Evolutionary conservation across 768 basidiomycete species (phyloP).

Genomic region (Mycena galericulata): DNA sequence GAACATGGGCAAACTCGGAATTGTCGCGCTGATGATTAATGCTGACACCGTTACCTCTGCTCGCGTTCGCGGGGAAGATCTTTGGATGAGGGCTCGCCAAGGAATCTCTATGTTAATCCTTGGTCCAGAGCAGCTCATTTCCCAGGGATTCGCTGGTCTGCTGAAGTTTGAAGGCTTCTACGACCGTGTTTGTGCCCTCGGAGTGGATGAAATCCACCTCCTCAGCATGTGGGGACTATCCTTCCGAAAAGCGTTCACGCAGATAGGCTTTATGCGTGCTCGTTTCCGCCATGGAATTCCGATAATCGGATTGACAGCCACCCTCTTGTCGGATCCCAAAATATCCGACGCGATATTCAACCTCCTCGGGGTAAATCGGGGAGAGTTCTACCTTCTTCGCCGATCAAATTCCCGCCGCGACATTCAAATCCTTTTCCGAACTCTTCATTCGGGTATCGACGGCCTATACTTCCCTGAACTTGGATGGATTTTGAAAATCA

Average conservation of each 20-base stretch:
- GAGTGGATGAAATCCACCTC: conserved; percentile 45
- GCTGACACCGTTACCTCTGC: conserved; percentile 28
- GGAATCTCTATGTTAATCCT: conserved; percentile 35
- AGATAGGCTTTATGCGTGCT: conserved; percentile 38
- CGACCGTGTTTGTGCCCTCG: conserved; percentile 36
- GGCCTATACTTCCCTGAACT: conserved; percentile 40
- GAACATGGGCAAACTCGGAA: conserved; percentile 26
- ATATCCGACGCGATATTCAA: conserved; percentile 30
- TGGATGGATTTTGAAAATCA: conserved; percentile 39
- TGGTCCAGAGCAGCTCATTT: conserved; percentile 32
- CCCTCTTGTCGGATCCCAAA: conserved; percentile 31
- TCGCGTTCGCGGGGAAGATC: conserved; percentile 5
- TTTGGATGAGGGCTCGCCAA: conserved; percentile 31
- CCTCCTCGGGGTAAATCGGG: conserved; percentile 35
- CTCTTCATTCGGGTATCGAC: conserved; percentile 32
- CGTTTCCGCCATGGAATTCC: conserved; percentile 32
- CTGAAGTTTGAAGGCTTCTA: conserved; percentile 33
- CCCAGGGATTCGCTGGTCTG: conserved; percentile 32
- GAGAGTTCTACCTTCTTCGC: conserved; percentile 37
- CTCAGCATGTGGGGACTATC: conserved; percentile 39
- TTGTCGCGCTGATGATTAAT: conserved; percentile 38
- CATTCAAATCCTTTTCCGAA: conserved; percentile 39
- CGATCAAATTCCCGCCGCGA: conserved; percentile 42
- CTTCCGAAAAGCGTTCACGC: conserved; percentile 38
- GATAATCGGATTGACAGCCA: conserved; percentile 38